These are phyloP conservation scores for Trichosporon sp. DNA, from an alignment of 1,284 basidiomycete species.

Conservation along the genomic window DNA sequence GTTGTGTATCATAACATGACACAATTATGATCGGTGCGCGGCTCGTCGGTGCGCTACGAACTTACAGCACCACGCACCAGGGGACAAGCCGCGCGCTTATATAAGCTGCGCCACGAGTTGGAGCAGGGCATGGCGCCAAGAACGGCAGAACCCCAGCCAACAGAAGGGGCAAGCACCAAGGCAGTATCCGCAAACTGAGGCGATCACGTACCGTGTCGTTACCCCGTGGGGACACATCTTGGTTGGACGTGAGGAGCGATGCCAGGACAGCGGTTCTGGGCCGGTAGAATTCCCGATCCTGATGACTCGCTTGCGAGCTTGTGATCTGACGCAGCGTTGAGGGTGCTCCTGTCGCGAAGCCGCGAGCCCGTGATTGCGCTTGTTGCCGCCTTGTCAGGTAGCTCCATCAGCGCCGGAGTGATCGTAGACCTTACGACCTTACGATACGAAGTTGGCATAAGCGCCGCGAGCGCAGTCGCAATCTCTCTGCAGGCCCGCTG, in stretches of 20 bases:
- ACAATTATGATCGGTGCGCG: background rate
- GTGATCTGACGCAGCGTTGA: background rate
- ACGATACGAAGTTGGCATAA: background rate
- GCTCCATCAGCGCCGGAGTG: too few relatives aligned
- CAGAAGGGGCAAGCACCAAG: background rate
- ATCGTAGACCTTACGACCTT: background rate
- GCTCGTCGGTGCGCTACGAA: too few relatives aligned
- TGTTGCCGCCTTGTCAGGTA: too few relatives aligned
- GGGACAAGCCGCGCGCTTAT: background rate
- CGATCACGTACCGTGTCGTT: background rate
- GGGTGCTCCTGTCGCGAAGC: too few relatives aligned
- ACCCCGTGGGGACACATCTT: too few relatives aligned
- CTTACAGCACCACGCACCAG: too few relatives aligned
- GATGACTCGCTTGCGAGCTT: background rate
- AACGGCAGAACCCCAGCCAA: background rate
- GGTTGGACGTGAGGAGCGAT: too few relatives aligned
- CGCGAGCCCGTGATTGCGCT: too few relatives aligned
- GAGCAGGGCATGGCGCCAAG: background rate
- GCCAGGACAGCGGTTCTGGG: background rate
- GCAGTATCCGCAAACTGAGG: background rate
- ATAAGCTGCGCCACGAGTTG: background rate
- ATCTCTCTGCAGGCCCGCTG: background rate
- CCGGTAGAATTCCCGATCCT: background rate
- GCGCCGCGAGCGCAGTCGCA: background rate
- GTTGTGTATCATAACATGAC: background rate